Evolutionary conservation across 2,329 filamentous ascomycete species (phyloP).

Genomic region (Penicillium sp.): DNA sequence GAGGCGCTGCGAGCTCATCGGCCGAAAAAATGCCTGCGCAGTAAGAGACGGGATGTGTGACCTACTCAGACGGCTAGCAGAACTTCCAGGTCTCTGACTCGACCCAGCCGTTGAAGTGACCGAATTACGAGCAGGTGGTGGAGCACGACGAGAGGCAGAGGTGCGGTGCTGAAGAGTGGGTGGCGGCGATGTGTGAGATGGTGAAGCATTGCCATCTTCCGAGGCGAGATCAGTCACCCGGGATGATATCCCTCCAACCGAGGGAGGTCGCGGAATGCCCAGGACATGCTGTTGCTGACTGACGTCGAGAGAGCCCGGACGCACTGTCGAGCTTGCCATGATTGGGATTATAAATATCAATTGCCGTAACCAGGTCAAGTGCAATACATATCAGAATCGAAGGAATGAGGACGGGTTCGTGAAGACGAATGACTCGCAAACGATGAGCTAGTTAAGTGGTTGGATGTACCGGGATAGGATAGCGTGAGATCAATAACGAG

Average conservation of each 20-base stretch:
- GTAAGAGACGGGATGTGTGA: slow-evolving; percentile 87
- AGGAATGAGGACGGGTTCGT: too few species aligned
- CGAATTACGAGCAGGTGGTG: slow-evolving; percentile 37
- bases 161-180: slow-evolving; percentile 50
- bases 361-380: too few species aligned
- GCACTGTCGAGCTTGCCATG: slow-evolving; percentile 22
- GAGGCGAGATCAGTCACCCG: slow-evolving; percentile 60
- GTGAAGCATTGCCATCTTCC: slow-evolving; percentile 45
- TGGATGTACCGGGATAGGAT: neutral
- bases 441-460: too few species aligned
- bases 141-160: slow-evolving; percentile 52
- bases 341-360: neutral
- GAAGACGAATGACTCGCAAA: too few species aligned
- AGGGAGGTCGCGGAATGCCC: slow-evolving; percentile 48
- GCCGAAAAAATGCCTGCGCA: slow-evolving; percentile 86
- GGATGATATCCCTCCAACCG: slow-evolving; percentile 54
- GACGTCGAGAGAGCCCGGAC: slow-evolving; percentile 39
- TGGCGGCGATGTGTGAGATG: slow-evolving; percentile 41
- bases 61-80: slow-evolving; percentile 64
- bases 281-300: slow-evolving; percentile 41
- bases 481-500: slow-evolving; percentile 9
- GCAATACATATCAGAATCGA: too few species aligned
- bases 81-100: slow-evolving; percentile 45
- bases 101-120: slow-evolving; percentile 32
- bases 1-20: slow-evolving; percentile 92